Conservation (phyloP, 441 rosid species). For the Pelargonium myrrhifolium region DNA sequence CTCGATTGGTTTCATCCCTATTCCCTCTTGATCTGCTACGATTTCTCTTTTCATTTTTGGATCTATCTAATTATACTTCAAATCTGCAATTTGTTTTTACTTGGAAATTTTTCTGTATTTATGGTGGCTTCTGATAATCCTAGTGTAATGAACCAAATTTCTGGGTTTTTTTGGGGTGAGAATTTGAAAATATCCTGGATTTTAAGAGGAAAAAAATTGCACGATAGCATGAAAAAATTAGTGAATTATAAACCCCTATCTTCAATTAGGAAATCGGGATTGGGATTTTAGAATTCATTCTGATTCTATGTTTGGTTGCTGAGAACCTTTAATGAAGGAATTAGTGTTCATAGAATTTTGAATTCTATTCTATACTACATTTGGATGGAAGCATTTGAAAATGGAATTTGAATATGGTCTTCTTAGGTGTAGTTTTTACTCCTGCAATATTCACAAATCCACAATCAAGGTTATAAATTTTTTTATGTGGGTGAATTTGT, state of each 20-base stretch:
- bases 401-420: neutral
- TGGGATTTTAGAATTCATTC: neutral
- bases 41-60: neutral
- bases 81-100: neutral
- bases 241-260: neutral
- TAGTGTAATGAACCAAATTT: no score
- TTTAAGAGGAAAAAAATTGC: no score
- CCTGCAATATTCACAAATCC: neutral
- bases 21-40: neutral
- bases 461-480: neutral
- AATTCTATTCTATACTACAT: neutral
- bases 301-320: neutral
- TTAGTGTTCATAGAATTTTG: neutral
- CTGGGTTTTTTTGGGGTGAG: no score
- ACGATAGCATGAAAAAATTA: no score
- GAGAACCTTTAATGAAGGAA: neutral
- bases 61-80: neutral
- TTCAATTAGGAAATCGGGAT: neutral
- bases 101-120: neutral
- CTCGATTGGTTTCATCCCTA: neutral
- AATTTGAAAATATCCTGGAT: no score
- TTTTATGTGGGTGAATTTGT: no score
- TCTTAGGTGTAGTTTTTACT: neutral
- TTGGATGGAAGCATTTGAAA: neutral
- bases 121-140: neutral